Percentiles rank a stretch among this genome's conserved stretches.
Evolutionary conservation across 345 rosid genomes (phyloP).

Genomic region (Streptanthus diversifolius): DNA sequence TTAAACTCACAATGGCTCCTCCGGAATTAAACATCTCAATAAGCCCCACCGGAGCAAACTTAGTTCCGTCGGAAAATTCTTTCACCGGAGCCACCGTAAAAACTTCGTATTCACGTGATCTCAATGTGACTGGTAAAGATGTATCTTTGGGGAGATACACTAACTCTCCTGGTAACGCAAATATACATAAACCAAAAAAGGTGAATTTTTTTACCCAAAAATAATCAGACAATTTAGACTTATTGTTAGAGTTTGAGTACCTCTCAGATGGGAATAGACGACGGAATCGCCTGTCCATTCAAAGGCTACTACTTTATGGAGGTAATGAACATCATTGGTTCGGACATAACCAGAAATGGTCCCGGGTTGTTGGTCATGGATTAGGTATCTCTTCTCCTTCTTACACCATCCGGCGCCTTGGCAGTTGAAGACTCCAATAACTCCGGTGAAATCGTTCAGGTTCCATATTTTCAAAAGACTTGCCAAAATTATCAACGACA

Average conservation of each 20-base stretch:
- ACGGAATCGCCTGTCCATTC: background rate
- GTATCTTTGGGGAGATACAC: background rate
- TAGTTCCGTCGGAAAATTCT: background rate
- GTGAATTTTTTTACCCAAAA: background rate
- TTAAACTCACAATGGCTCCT: background rate
- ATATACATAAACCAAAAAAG: too few species aligned
- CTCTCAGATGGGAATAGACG: background rate
- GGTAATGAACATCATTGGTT: background rate
- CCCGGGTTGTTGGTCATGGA: background rate
- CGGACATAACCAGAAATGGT: background rate
- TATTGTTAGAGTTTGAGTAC: background rate
- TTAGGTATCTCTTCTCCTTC: background rate
- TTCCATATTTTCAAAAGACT: constrained; percentile 3
- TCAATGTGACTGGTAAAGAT: background rate
- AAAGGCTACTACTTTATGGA: background rate
- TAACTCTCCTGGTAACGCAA: background rate
- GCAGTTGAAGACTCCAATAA: constrained; percentile 3
- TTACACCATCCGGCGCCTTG: constrained; percentile 1
- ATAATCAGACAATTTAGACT: too few species aligned
- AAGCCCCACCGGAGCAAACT: background rate
- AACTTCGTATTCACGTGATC: background rate
- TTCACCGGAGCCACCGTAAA: background rate
- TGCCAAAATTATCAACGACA: background rate
- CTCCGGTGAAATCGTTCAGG: background rate
- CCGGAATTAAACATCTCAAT: background rate